Conservation (phyloP, 1,139 yeast genomes). For the Hanseniaspora uvarum region DNA sequence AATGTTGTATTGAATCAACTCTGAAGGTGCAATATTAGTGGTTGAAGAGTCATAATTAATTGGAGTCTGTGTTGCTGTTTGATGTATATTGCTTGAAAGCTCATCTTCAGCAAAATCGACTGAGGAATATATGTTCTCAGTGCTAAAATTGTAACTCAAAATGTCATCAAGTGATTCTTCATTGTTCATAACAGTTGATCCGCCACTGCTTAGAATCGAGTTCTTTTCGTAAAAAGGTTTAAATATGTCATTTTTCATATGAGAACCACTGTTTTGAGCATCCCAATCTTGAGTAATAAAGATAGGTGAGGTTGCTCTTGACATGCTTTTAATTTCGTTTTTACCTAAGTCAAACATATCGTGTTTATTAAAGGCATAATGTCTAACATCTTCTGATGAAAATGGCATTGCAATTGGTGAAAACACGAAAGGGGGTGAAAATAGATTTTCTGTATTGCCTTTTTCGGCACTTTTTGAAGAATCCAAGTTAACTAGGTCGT, state of each 20-base stretch:
- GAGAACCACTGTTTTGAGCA: background rate
- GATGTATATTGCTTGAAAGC: background rate
- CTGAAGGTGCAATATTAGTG: background rate
- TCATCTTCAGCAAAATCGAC: background rate
- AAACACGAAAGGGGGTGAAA: background rate
- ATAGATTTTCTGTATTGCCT: background rate
- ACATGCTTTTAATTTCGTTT: background rate
- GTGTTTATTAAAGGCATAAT: background rate
- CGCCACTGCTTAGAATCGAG: slow-evolving; percentile 4
- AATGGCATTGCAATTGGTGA: background rate
- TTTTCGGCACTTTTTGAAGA: background rate
- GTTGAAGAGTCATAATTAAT: background rate
- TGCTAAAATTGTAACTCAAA: background rate
- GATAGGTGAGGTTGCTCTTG: slow-evolving; percentile 14
- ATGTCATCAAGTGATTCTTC: slow-evolving; percentile 3
- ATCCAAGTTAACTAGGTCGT: background rate
- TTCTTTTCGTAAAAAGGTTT: background rate
- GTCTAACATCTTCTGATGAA: background rate
- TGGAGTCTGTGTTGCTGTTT: slow-evolving; percentile 9
- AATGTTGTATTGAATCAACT: background rate
- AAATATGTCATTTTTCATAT: background rate
- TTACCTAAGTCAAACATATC: background rate
- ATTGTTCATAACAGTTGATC: slow-evolving; percentile 9
- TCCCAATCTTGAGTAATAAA: slow-evolving; percentile 9
- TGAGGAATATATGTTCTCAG: background rate